Evolutionary conservation across 2,329 filamentous ascomycete genomes (phyloP).

Genomic region (Colletotrichum sublineola): DNA sequence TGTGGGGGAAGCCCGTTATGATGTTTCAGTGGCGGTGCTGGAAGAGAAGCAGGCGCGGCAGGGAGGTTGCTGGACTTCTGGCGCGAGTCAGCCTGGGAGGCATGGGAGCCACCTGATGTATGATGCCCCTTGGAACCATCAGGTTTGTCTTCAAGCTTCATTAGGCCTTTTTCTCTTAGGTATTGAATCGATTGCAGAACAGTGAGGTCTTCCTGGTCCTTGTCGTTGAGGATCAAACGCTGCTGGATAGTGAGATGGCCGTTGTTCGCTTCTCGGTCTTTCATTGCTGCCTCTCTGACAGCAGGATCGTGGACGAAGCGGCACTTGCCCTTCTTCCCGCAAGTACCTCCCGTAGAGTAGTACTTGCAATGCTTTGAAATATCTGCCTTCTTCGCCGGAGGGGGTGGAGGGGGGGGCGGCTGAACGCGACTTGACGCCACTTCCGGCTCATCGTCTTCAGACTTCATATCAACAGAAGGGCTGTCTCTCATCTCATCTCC

Average conservation of each 20-base stretch:
- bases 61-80: constrained; percentile 49
- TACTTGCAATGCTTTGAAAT: constrained; percentile 78
- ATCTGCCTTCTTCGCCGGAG: constrained; percentile 69
- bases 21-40: constrained; percentile 48
- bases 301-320: constrained; percentile 77
- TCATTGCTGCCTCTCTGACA: constrained; percentile 72
- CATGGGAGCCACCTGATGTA: constrained; percentile 4
- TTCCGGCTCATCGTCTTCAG: constrained; percentile 72
- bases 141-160: constrained; percentile 52
- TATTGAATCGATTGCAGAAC: constrained; percentile 76
- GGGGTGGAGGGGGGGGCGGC: constrained; percentile 52
- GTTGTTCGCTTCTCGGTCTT: constrained; percentile 74
- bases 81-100: constrained; percentile 16
- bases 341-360: constrained; percentile 76
- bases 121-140: constrained; percentile 43
- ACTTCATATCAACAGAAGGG: constrained; percentile 61
- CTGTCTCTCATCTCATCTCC: constrained; percentile 74
- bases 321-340: constrained; percentile 82
- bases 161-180: constrained; percentile 70
- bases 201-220: constrained; percentile 75
- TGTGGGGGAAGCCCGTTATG: constrained; percentile 52
- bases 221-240: constrained; percentile 75
- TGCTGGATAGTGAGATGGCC: constrained; percentile 76
- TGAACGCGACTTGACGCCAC: constrained; percentile 64
- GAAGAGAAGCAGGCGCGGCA: constrained; percentile 55